Conservation (phyloP, 495 filamentous ascomycete genomes). For the Daldinia caldariorum region DNA sequence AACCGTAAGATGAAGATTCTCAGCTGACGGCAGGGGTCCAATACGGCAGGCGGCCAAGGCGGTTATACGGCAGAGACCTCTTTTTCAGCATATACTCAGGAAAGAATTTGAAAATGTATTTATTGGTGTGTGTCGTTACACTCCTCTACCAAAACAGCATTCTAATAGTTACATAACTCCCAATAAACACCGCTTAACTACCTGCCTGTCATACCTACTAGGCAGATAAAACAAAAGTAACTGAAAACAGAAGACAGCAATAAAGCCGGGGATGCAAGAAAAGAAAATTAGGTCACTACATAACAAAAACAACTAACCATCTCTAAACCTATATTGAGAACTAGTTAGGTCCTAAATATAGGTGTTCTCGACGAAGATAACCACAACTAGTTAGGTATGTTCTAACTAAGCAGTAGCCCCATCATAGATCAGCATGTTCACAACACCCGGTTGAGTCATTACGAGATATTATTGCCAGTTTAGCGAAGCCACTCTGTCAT, state of each 20-base stretch:
- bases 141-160: neutral
- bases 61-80: conserved; percentile 21
- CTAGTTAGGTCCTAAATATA: neutral
- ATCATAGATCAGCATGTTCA: neutral
- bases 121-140: neutral
- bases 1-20: conserved; percentile 40
- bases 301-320: too few species aligned
- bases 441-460: neutral
- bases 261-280: neutral
- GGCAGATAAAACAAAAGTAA: neutral
- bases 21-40: conserved; percentile 31
- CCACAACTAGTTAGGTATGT: neutral
- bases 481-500: neutral
- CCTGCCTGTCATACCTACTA: too few species aligned
- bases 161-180: neutral
- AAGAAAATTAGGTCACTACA: too few species aligned
- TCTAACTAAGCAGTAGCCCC: neutral
- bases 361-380: neutral
- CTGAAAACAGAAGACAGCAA: neutral
- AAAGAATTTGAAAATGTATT: neutral
- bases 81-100: neutral
- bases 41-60: conserved; percentile 19
- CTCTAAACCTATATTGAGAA: neutral
- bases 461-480: neutral
- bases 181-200: too few species aligned